A percentile compares a stretch with the other conserved stretches of the same genome.
Evolutionary conservation across 306 rosid genomes (phyloP).

Genomic region (Fragaria vesca): DNA sequence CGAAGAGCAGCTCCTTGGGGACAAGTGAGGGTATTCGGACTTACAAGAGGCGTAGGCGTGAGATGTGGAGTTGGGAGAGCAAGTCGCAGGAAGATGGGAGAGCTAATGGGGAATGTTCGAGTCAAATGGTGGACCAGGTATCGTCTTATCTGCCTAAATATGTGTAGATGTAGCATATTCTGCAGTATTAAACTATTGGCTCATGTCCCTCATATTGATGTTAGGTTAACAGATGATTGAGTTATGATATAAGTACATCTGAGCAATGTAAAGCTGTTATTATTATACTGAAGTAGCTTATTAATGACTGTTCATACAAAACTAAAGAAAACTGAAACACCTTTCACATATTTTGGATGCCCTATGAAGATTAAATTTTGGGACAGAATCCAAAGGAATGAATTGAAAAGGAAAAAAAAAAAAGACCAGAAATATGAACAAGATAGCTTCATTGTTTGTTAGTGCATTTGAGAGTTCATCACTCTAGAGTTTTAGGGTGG

Average conservation of each 20-base stretch:
- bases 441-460: not conserved
- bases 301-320: not conserved
- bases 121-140: slow-evolving; percentile 51
- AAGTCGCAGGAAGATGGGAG: slow-evolving; percentile 40
- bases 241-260: not conserved
- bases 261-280: slow-evolving; percentile 11
- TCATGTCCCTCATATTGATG: slow-evolving; percentile 5
- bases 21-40: slow-evolving; percentile 47
- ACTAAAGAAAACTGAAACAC: not conserved
- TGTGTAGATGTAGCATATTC: slow-evolving; percentile 10
- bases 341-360: not conserved
- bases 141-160: slow-evolving; percentile 11
- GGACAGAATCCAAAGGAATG: not conserved
- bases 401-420: not conserved
- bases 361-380: not conserved
- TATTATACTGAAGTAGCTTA: not conserved
- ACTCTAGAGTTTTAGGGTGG: not conserved
- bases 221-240: not conserved
- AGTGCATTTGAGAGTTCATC: not conserved
- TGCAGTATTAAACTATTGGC: slow-evolving; percentile 7
- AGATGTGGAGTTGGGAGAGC: slow-evolving; percentile 43
- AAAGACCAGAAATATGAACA: not conserved
- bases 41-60: slow-evolving; percentile 80
- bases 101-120: slow-evolving; percentile 35
- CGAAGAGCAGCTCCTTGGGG: slow-evolving; percentile 36